Evolutionary conservation across 306 rosid species (phyloP).

Genomic region (Castanea mollissima): DNA sequence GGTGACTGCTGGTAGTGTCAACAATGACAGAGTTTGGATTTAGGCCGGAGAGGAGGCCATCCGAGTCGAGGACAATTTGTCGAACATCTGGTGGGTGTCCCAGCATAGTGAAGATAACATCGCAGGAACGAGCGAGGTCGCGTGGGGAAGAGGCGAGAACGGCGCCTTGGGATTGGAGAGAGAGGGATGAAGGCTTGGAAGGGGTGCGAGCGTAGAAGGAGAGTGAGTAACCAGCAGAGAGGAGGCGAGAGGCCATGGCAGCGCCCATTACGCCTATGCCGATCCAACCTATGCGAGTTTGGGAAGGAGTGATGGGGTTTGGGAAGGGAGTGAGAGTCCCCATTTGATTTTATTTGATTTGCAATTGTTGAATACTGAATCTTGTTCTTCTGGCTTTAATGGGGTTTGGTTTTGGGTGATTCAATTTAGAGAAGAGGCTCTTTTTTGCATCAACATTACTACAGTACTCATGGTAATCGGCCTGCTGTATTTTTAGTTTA

Average conservation of each 20-base stretch:
- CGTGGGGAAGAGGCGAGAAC: too few species aligned
- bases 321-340: slow-evolving; percentile 44
- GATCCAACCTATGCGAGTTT: slow-evolving; percentile 70
- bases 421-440: too few species aligned
- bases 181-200: slow-evolving; percentile 35
- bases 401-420: too few species aligned
- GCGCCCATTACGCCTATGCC: slow-evolving; percentile 85
- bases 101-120: slow-evolving; percentile 70
- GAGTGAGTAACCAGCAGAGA: slow-evolving; percentile 69
- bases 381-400: too few species aligned
- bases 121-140: slow-evolving; percentile 42
- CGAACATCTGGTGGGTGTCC: slow-evolving; percentile 80
- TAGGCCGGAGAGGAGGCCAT: slow-evolving; percentile 44
- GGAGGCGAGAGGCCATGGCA: slow-evolving; percentile 81
- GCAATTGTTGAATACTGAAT: too few species aligned
- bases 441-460: too few species aligned
- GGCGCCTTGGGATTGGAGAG: slow-evolving; percentile 61
- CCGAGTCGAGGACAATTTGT: slow-evolving; percentile 31
- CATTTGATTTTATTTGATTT: too few species aligned
- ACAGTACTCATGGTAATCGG: too few species aligned
- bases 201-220: slow-evolving; percentile 78
- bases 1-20: slow-evolving; percentile 78
- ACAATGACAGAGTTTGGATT: slow-evolving; percentile 49
- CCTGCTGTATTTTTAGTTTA: too few species aligned
- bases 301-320: slow-evolving; percentile 37